Percentiles rank a stretch among this genome's conserved stretches.
These are phyloP conservation scores for Fusarium proliferatum DNA, from an alignment of 2,329 filamentous ascomycete genomes.

Conservation along the genomic window DNA sequence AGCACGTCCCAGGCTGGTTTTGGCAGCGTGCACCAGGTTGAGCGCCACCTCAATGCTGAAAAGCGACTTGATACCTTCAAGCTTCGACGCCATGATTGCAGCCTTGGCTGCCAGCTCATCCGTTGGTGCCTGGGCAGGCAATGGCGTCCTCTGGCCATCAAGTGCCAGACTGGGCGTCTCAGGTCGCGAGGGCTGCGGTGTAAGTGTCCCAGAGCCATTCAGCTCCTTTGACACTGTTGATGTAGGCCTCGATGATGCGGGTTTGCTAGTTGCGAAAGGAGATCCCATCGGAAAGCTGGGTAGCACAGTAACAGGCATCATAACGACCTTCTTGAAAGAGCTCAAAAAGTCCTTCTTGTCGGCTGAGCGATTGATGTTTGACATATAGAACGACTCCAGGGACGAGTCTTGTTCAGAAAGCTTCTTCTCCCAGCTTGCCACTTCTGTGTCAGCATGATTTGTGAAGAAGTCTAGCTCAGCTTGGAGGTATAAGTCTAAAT, in stretches of 20 bases:
- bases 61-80: constrained; percentile 93
- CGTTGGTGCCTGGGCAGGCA: constrained; percentile 77
- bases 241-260: constrained; percentile 39
- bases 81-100: constrained; percentile 93
- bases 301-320: constrained; percentile 96
- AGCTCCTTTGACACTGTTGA: constrained; percentile 35
- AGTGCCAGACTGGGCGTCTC: constrained; percentile 59
- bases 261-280: constrained; percentile 64
- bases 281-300: constrained; percentile 72
- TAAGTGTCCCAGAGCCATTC: constrained; percentile 42
- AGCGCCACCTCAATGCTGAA: constrained; percentile 97
- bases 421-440: constrained; percentile 90
- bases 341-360: constrained; percentile 97
- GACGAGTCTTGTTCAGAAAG: constrained; percentile 90
- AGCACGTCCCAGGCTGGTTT: constrained; percentile 85
- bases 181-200: constrained; percentile 59
- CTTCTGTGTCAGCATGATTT: constrained; percentile 78
- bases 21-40: constrained; percentile 87
- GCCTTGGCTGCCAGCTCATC: constrained; percentile 96
- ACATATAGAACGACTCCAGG: constrained; percentile 95
- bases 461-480: constrained; percentile 92
- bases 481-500: constrained; percentile 91
- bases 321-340: constrained; percentile 98
- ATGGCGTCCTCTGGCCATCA: constrained; percentile 54
- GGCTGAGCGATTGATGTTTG: constrained; percentile 90